These are phyloP conservation scores for Leccinum fallax DNA, from an alignment of 1,284 basidiomycete genomes.

Conservation along the genomic window DNA sequence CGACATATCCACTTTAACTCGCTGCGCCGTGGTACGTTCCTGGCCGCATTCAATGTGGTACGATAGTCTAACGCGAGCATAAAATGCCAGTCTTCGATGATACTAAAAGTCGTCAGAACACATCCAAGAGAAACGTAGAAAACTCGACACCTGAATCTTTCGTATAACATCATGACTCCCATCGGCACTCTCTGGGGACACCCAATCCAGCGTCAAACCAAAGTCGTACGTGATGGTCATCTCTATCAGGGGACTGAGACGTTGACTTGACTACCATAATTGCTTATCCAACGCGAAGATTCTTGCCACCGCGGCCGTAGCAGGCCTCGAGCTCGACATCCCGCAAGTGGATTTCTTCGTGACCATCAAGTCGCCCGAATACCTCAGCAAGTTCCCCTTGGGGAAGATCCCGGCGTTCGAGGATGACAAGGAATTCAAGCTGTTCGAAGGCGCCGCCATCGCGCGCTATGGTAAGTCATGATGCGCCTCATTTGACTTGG, in stretches of 20 bases:
- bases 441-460: slow-evolving; percentile 60
- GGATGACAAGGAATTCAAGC: slow-evolving; percentile 48
- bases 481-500: neutral
- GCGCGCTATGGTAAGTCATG: slow-evolving; percentile 57
- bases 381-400: slow-evolving; percentile 49
- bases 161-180: slow-evolving; percentile 25
- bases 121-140: neutral
- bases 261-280: neutral
- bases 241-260: neutral
- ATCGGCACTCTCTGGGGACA: slow-evolving; percentile 28
- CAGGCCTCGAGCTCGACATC: slow-evolving; percentile 30
- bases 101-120: neutral
- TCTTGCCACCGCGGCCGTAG: slow-evolving; percentile 24
- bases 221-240: slow-evolving; percentile 25
- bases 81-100: neutral
- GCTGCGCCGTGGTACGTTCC: neutral
- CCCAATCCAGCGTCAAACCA: slow-evolving; percentile 28
- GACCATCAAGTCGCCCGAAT: slow-evolving; percentile 47
- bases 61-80: neutral
- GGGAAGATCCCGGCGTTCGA: slow-evolving; percentile 60
- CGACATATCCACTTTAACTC: neutral
- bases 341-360: slow-evolving; percentile 27
- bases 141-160: neutral
- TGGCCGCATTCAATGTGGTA: neutral
- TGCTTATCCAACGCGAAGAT: slow-evolving; percentile 20